phyloP scores from a whole-genome alignment of 2,329 filamentous ascomycete species.

The Lecanicillium sp. region DNA sequence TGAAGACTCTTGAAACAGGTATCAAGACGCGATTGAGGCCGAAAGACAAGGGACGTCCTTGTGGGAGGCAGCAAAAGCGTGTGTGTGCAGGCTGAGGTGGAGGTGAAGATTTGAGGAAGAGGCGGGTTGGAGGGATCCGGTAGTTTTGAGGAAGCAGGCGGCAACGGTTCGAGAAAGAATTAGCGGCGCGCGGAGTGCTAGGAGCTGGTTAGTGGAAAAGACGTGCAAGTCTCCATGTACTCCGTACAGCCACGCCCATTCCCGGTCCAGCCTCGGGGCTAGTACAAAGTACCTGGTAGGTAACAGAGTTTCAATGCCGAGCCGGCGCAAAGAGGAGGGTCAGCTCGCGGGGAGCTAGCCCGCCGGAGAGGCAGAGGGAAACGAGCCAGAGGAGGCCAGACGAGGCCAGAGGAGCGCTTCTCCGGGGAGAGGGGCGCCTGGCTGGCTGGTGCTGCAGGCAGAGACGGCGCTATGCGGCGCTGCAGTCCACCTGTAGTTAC shows the following conservation, averaged over 20 bases:
- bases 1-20: neutral
- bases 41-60: neutral
- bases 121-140: conserved; percentile 3
- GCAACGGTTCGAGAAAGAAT: conserved; percentile 10
- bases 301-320: conserved; percentile 1
- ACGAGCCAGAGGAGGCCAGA: neutral
- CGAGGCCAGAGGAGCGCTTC: conserved; percentile 7
- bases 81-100: conserved; percentile 1
- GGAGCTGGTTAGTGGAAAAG: neutral
- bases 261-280: conserved; percentile 1
- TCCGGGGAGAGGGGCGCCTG: conserved; percentile 8
- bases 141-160: conserved; percentile 10
- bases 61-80: neutral
- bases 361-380: neutral
- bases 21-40: neutral
- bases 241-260: conserved; percentile 6
- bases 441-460: conserved; percentile 3
- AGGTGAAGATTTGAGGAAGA: conserved; percentile 7
- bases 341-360: conserved; percentile 1
- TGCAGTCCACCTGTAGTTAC: conserved; percentile 5
- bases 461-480: conserved; percentile 8
- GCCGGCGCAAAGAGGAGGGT: conserved; percentile 5
- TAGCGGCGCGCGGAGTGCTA: conserved; percentile 11
- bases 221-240: neutral
- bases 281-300: neutral